Evolutionary conservation across 345 rosid species (phyloP).

Genomic region (Lepidium aucheri): DNA sequence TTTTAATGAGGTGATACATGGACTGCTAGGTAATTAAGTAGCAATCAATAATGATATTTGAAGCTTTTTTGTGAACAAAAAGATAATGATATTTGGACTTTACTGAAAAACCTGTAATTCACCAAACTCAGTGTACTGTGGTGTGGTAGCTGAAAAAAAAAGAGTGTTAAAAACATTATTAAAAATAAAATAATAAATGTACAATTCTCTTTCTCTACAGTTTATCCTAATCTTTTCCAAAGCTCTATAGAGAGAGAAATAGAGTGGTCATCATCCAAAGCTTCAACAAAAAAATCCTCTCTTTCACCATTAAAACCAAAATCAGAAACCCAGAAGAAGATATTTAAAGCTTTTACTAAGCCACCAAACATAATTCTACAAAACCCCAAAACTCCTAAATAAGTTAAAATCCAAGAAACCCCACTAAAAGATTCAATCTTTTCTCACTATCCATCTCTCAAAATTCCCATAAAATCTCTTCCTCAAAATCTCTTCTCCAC

Average conservation of each 20-base stretch:
- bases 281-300: neutral
- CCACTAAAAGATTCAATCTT: conserved; percentile 12
- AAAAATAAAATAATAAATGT: no score
- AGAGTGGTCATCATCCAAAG: conserved; percentile 8
- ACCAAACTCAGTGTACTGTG: no score
- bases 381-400: neutral
- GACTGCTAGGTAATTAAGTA: neutral
- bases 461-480: neutral
- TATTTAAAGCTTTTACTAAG: conserved; percentile 14
- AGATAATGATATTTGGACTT: no score
- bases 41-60: no score
- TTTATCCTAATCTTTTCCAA: conserved; percentile 12
- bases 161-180: no score
- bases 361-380: conserved; percentile 29
- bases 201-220: neutral
- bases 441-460: neutral
- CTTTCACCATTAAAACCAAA: conserved; percentile 20
- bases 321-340: conserved; percentile 12
- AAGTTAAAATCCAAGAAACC: neutral
- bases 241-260: neutral
- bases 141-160: no score
- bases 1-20: neutral
- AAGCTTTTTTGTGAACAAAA: no score
- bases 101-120: no score
- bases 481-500: conserved; percentile 22